A percentile compares a stretch with the other conserved stretches of the same genome.
phyloP scores from a whole-genome alignment of 257 asterid genomes.

The Solanum sitiens region DNA sequence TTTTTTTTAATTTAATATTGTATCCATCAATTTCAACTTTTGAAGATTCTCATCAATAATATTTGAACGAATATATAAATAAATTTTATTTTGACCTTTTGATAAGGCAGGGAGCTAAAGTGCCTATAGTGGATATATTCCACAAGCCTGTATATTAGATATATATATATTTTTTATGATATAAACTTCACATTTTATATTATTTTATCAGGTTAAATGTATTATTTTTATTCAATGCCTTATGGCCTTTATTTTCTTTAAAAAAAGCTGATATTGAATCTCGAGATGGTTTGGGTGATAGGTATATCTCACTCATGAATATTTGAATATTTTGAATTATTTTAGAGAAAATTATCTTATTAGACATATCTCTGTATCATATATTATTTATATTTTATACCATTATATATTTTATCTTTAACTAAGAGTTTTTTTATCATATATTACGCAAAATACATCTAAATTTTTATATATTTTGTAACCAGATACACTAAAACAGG shows the following conservation, averaged over 20 bases:
- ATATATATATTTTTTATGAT: not conserved
- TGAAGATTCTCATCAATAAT: not conserved
- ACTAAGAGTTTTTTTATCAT: fast-evolving
- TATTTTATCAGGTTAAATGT: not conserved
- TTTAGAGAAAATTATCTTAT: too few species aligned
- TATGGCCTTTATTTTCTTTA: too few species aligned
- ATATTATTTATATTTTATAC: too few species aligned
- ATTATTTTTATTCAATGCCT: too few species aligned
- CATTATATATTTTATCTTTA: too few species aligned
- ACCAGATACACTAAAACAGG: too few species aligned
- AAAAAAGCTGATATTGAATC: not conserved
- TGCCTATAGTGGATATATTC: not conserved
- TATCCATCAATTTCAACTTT: not conserved
- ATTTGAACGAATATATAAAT: not conserved
- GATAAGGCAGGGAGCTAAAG: not conserved
- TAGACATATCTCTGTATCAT: fast-evolving
- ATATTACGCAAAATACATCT: too few species aligned
- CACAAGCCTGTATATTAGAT: not conserved
- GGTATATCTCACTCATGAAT: not conserved
- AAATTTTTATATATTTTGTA: too few species aligned
- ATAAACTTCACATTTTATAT: not conserved
- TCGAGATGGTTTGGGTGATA: not conserved
- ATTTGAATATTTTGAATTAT: too few species aligned
- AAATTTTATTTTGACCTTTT: not conserved
- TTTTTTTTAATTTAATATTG: not conserved